Conservation (phyloP, 768 basidiomycete genomes). For the Candolleomyces eurysporus region DNA sequence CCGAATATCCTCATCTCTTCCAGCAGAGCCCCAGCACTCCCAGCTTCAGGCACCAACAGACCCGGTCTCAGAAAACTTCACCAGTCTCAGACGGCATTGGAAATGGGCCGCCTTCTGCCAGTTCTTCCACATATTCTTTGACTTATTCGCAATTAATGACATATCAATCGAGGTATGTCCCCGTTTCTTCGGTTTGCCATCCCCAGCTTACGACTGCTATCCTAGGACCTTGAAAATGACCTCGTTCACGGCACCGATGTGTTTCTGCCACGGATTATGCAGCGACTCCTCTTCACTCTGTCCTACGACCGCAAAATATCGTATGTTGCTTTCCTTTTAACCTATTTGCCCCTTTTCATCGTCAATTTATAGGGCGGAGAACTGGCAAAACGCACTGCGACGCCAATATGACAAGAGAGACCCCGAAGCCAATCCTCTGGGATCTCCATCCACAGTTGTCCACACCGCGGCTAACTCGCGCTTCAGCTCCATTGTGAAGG, state of each 20-base stretch:
- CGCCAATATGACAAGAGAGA: slow-evolving; percentile 76
- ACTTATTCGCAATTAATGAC: slow-evolving; percentile 68
- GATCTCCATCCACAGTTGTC: slow-evolving; percentile 38
- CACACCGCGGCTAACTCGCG: slow-evolving; percentile 10
- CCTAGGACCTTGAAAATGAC: slow-evolving; percentile 79
- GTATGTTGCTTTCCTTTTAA: slow-evolving; percentile 40
- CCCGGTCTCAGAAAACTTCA: slow-evolving; percentile 36
- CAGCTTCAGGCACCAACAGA: slow-evolving; percentile 18
- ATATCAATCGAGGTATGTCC: slow-evolving; percentile 60
- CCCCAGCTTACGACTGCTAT: slow-evolving; percentile 10
- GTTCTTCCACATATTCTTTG: slow-evolving; percentile 83
- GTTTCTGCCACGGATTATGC: slow-evolving; percentile 72
- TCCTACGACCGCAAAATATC: slow-evolving; percentile 80
- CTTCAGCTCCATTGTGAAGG: slow-evolving; percentile 4
- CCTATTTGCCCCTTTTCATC: slow-evolving; percentile 15
- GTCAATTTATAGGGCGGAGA: slow-evolving; percentile 50
- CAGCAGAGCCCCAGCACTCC: slow-evolving; percentile 24
- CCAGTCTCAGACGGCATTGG: slow-evolving; percentile 74
- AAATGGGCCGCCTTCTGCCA: slow-evolving; percentile 92
- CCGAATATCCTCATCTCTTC: slow-evolving; percentile 28
- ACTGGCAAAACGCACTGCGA: slow-evolving; percentile 76
- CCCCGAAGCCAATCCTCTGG: slow-evolving; percentile 71
- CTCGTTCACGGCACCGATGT: slow-evolving; percentile 56
- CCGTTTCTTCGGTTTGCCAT: slow-evolving; percentile 8
- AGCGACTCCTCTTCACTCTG: slow-evolving; percentile 66